phyloP scores from a whole-genome alignment of 2,329 filamentous ascomycete species.

The Trichoderma harzianum region DNA sequence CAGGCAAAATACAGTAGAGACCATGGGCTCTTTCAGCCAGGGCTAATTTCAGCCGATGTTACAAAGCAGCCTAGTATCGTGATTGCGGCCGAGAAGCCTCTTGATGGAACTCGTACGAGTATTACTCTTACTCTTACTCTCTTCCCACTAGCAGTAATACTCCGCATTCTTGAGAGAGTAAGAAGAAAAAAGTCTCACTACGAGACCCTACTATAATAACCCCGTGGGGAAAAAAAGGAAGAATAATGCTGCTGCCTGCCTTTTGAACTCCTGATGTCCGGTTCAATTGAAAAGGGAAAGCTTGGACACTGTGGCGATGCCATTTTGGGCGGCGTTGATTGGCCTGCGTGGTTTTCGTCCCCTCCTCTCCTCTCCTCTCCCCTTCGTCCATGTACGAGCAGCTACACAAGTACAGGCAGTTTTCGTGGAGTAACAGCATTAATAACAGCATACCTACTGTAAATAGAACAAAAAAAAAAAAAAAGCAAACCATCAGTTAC shows the following conservation, averaged over 20 bases:
- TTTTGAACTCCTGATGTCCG: neutral
- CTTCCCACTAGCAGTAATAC: neutral
- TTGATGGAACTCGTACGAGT: neutral
- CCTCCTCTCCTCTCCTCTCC: neutral
- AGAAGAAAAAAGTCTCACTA: neutral
- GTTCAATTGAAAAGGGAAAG: neutral
- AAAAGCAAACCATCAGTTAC: neutral
- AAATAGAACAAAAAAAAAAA: neutral
- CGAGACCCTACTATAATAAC: neutral
- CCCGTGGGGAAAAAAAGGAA: constrained; percentile 11
- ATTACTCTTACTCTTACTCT: neutral
- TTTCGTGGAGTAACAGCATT: neutral
- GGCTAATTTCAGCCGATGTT: neutral
- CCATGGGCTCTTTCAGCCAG: neutral
- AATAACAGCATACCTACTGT: neutral
- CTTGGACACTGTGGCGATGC: constrained; percentile 7
- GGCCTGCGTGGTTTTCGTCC: neutral
- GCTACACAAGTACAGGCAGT: neutral
- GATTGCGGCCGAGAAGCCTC: neutral
- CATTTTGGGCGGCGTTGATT: neutral
- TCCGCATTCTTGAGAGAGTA: neutral
- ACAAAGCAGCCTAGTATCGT: neutral
- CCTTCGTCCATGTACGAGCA: neutral
- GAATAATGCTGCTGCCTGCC: constrained; percentile 11
- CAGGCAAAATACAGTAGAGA: neutral